phyloP scores from a whole-genome alignment of 2,329 filamentous ascomycete species.

The Penicillium rolfsii region DNA sequence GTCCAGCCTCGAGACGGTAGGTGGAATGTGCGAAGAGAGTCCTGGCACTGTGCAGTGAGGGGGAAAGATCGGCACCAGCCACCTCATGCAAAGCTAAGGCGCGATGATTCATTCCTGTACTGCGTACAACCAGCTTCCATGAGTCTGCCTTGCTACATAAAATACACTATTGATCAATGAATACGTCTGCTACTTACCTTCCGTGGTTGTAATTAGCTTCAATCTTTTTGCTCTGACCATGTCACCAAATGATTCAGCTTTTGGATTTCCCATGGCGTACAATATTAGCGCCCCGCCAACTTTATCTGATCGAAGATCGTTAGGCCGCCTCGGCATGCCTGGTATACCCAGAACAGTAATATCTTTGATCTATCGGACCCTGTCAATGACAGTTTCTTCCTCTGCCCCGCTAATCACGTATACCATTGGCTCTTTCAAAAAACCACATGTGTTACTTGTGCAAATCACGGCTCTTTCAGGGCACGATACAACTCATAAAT shows the following conservation, averaged over 20 bases:
- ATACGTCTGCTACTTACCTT: too few relatives aligned
- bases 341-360: neutral
- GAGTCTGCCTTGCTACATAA: neutral
- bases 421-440: neutral
- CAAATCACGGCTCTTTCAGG: neutral
- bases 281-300: neutral
- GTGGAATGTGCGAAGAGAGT: neutral
- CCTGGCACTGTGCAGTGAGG: neutral
- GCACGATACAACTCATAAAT: neutral
- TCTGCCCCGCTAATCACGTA: neutral
- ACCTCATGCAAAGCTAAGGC: neutral
- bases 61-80: conserved; percentile 9
- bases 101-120: neutral
- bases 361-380: neutral
- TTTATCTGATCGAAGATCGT: conserved; percentile 5
- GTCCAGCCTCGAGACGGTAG: neutral
- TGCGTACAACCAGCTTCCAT: neutral
- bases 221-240: neutral
- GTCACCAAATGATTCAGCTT: neutral
- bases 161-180: too few relatives aligned
- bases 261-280: neutral
- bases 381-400: too few relatives aligned
- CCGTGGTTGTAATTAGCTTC: neutral
- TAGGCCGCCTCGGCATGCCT: neutral
- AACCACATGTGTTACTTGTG: neutral